These are phyloP conservation scores for Psidium guajava DNA, from an alignment of 345 rosid genomes.

Conservation along the genomic window DNA sequence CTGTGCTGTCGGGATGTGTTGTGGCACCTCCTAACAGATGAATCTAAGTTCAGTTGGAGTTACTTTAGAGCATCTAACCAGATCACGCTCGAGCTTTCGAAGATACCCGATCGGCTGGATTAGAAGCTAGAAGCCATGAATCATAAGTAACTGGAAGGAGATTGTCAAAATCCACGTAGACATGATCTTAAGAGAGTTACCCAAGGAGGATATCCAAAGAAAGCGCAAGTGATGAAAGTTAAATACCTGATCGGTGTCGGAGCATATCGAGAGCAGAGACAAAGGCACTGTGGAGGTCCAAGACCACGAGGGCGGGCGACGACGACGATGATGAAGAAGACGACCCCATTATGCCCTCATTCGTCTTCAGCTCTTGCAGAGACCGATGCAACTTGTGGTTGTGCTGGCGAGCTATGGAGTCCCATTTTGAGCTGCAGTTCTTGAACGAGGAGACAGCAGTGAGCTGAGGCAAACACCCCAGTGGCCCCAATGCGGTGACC, in stretches of 20 bases:
- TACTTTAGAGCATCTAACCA: neutral
- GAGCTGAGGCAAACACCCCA: slow-evolving; percentile 23
- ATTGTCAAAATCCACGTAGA: neutral
- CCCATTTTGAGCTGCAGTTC: slow-evolving; percentile 13
- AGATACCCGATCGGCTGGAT: neutral
- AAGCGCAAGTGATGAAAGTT: neutral
- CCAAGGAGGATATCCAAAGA: neutral
- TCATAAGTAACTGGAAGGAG: neutral
- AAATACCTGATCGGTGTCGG: neutral
- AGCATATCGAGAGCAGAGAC: slow-evolving; percentile 7
- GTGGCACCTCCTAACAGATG: neutral
- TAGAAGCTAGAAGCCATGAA: neutral
- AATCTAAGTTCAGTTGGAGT: neutral
- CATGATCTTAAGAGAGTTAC: neutral
- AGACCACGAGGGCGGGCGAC: neutral
- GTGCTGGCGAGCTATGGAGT: slow-evolving; percentile 15
- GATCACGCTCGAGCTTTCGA: neutral
- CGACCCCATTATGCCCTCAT: neutral
- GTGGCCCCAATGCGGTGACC: slow-evolving; percentile 10
- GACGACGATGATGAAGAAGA: neutral
- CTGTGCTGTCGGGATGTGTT: neutral
- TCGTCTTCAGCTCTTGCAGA: slow-evolving; percentile 7
- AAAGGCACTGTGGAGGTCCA: slow-evolving; percentile 23
- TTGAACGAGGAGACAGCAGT: slow-evolving; percentile 6
- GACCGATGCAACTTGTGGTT: slow-evolving; percentile 5